Base-by-base conservation (phyloP, 2,329 filamentous ascomycete species). In the Penicillium sp. region DNA sequence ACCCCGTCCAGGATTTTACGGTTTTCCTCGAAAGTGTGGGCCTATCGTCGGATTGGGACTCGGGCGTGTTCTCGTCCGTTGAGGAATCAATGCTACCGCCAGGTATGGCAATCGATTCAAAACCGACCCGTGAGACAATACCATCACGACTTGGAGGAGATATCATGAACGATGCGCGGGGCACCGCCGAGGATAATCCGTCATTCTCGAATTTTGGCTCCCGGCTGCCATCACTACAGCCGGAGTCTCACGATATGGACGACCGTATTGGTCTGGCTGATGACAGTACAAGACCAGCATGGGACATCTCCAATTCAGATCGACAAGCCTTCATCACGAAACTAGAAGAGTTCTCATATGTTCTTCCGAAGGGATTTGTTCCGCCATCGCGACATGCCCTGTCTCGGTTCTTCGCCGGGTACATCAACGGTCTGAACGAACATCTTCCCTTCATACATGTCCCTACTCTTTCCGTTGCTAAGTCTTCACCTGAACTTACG, bases 361-460 rank as follows among this genome's bases (percentile, higher is more conserved):
- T 75, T 42, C 69, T 78, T 36, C 75, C 75, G 9, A 71, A 71
- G 45, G 67, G 67, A 1, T 79, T 77, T 52, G 64, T 71, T 22
- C 69, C 75, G n/a, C 76, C 76, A 3, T 76, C 76, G 14, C 69
- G 72, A 28, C 73, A 77, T 60, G 70, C 72, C 0, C 57, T 79
- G 28, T 75, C 73, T 34, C 67, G 75, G 10, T 77, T 76, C 51
- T 68, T 78, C 50, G 75, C 76, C n/a, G 74, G 73, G 10, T 79
- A 77, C 60, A 72, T 78, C 36, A 76, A 75, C 46, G 75, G 76
- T 11, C 64, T 77, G 44, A 76, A 78, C 41, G 74, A 77, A 40
- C 76, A 77, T 59, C 67, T 79, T 40, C 76, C 77, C 3, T 78
- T 79, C 50, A 72, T 79, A 10, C 77, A 79, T 55, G 67, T 75